Evolutionary conservation across 2,329 filamentous ascomycete species (phyloP).

Genomic region (Rhynchosporium graminicola): DNA sequence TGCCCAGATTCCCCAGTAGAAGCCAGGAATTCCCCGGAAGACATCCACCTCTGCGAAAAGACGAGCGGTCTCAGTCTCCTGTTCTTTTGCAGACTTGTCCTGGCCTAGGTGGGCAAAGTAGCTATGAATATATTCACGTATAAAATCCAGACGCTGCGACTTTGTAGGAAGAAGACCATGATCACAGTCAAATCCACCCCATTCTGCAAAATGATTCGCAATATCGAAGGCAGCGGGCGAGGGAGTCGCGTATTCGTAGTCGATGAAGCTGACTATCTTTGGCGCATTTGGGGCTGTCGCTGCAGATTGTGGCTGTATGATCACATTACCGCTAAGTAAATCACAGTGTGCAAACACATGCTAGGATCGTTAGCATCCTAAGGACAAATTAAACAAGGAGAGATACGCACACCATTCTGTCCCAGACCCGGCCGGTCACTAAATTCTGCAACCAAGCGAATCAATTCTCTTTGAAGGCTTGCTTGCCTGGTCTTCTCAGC

Average conservation of each 20-base stretch:
- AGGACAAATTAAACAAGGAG: neutral
- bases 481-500: slow-evolving; percentile 67
- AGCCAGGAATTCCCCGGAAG: slow-evolving; percentile 86
- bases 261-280: slow-evolving; percentile 79
- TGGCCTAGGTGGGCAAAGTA: slow-evolving; percentile 61
- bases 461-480: slow-evolving; percentile 72
- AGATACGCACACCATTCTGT: slow-evolving; percentile 64
- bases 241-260: slow-evolving; percentile 96
- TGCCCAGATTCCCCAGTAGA: slow-evolving; percentile 93
- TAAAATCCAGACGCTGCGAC: slow-evolving; percentile 75
- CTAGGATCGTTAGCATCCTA: slow-evolving; percentile 45
- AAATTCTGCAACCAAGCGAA: slow-evolving; percentile 67
- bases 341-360: slow-evolving; percentile 96
- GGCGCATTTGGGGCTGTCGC: slow-evolving; percentile 41
- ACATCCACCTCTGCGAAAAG: slow-evolving; percentile 80
- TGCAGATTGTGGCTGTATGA: slow-evolving; percentile 62
- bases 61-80: slow-evolving; percentile 64
- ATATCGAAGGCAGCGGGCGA: slow-evolving; percentile 95
- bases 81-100: slow-evolving; percentile 44
- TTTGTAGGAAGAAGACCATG: slow-evolving; percentile 79
- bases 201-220: slow-evolving; percentile 97
- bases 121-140: slow-evolving; percentile 76
- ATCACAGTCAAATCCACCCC: slow-evolving; percentile 96
- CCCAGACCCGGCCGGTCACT: slow-evolving; percentile 78
- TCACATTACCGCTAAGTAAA: slow-evolving; percentile 93